Percentiles rank a stretch among this genome's conserved stretches.
phyloP scores from a whole-genome alignment of 108 stramenopile species.

The Conticribra weissflogii region DNA sequence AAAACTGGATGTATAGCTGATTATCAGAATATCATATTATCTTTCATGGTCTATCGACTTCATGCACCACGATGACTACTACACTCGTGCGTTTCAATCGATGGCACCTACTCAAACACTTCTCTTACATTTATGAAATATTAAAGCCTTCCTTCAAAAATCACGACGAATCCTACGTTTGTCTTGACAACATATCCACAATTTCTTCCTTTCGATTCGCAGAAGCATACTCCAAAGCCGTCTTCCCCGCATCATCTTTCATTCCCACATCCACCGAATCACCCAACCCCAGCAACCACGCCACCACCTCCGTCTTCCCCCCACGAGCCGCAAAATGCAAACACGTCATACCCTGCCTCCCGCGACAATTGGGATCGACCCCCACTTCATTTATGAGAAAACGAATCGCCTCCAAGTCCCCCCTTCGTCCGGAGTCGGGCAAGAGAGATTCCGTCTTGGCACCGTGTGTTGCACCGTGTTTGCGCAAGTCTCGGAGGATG shows the following conservation, averaged over 20 bases:
- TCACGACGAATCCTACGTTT: no score
- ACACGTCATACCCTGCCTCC: conserved; percentile 79
- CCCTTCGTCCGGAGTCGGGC: conserved; percentile 55
- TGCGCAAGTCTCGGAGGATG: conserved; percentile 16
- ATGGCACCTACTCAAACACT: no score
- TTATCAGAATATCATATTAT: no score
- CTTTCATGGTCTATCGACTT: no score
- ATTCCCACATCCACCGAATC: conserved; percentile 31
- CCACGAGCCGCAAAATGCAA: conserved; percentile 77
- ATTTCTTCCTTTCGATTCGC: conserved; percentile 61
- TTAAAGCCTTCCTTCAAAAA: no score
- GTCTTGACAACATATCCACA: conserved; percentile 40
- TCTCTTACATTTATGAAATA: no score
- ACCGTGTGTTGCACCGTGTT: conserved; percentile 23
- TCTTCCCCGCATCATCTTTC: conserved; percentile 63
- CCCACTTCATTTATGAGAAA: conserved; percentile 43
- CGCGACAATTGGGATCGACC: conserved; percentile 38
- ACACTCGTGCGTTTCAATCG: no score
- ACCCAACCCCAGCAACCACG: conserved; percentile 37
- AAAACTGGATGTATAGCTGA: no score
- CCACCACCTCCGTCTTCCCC: conserved; percentile 56
- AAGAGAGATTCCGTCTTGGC: conserved; percentile 26
- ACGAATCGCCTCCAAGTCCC: conserved; percentile 41
- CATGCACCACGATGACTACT: no score
- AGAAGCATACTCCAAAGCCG: conserved; percentile 67